Conservation (phyloP, 2,329 filamentous ascomycete genomes). For the Chaetomiaceae sp. region DNA sequence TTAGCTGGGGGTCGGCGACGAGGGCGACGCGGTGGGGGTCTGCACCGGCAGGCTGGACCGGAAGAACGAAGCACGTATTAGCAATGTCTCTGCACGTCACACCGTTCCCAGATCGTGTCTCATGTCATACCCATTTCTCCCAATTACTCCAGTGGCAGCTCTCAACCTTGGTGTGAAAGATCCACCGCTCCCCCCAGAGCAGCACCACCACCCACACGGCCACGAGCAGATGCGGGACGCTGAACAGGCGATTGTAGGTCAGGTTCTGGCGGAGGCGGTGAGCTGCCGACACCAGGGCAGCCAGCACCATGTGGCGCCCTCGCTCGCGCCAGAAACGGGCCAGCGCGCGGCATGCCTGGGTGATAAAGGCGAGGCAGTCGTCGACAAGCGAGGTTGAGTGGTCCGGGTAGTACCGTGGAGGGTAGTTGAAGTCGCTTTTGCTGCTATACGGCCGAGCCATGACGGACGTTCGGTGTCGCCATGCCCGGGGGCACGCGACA, state of each 20-base stretch:
- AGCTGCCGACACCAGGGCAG: constrained; percentile 26
- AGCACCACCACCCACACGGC: constrained; percentile 69
- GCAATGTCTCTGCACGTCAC: neutral
- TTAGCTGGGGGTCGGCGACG: constrained; percentile 84
- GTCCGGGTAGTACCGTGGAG: constrained; percentile 24
- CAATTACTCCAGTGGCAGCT: constrained; percentile 77
- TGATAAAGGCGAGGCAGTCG: constrained; percentile 29
- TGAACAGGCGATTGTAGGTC: constrained; percentile 46
- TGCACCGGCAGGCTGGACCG: constrained; percentile 62
- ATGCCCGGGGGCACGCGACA: constrained; percentile 20
- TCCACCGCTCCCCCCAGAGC: constrained; percentile 77
- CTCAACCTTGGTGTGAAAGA: constrained; percentile 64
- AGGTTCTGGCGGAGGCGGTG: constrained; percentile 41
- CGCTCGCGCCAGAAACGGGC: constrained; percentile 39
- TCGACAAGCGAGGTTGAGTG: constrained; percentile 31
- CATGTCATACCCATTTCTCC: constrained; percentile 85
- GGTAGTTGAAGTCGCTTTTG: constrained; percentile 21
- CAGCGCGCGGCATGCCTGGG: constrained; percentile 28
- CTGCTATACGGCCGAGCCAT: constrained; percentile 37
- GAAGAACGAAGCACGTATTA: constrained; percentile 6
- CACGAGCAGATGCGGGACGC: constrained; percentile 62
- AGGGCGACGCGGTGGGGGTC: constrained; percentile 79
- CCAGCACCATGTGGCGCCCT: constrained; percentile 33
- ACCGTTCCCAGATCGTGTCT: neutral
- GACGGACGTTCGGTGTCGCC: constrained; percentile 24